These are phyloP conservation scores for Herpetomonas tarakana DNA, from an alignment of 208 protist genomes.

Conservation along the genomic window DNA sequence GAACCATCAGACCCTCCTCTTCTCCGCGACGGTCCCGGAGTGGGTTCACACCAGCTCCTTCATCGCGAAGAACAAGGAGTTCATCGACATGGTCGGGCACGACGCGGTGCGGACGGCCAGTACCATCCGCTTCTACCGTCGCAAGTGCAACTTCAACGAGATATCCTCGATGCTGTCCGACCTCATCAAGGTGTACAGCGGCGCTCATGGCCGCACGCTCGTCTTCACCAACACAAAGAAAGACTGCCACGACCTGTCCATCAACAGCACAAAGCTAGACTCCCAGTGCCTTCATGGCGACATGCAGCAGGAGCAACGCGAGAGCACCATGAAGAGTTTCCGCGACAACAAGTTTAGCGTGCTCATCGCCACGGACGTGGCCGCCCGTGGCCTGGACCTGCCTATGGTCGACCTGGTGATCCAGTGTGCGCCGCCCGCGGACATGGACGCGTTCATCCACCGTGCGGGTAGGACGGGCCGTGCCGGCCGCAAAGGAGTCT, in stretches of 20 bases:
- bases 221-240: constrained; percentile 95
- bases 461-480: constrained; percentile 95
- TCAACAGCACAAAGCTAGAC: constrained; percentile 89
- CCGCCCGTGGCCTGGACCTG: constrained; percentile 84
- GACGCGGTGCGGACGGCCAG: constrained; percentile 93
- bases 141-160: constrained; percentile 89
- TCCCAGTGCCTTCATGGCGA: constrained; percentile 96
- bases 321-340: constrained; percentile 94
- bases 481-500: constrained; percentile 89
- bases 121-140: constrained; percentile 85
- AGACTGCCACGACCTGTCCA: constrained; percentile 88
- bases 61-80: constrained; percentile 79
- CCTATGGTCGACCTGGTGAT: constrained; percentile 91
- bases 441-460: constrained; percentile 97
- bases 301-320: constrained; percentile 91
- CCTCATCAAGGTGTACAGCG: constrained; percentile 88
- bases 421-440: constrained; percentile 74
- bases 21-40: constrained; percentile 92
- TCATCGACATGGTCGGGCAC: constrained; percentile 94
- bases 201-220: constrained; percentile 76
- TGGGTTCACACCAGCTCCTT: constrained; percentile 88
- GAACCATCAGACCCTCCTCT: constrained; percentile 91
- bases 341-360: constrained; percentile 91
- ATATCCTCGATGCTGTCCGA: constrained; percentile 92
- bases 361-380: constrained; percentile 94